phyloP scores from a whole-genome alignment of 352 stramenopile genomes.

The Globisporangium megalacanthum region DNA sequence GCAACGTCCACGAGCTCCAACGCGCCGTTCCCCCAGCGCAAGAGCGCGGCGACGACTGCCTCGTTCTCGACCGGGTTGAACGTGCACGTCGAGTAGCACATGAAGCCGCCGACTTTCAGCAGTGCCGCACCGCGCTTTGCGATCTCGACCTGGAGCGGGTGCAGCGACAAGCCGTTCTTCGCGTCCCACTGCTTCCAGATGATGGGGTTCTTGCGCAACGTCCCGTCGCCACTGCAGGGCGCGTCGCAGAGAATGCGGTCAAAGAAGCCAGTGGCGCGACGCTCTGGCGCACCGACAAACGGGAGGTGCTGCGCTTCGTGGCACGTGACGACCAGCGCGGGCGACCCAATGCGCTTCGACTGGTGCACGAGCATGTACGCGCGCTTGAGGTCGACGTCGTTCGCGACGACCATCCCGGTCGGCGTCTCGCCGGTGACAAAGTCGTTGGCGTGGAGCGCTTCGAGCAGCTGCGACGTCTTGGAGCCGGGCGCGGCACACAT shows the following conservation, averaged over 20 bases:
- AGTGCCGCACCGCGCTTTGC: slow-evolving; percentile 89
- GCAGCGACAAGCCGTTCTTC: slow-evolving; percentile 88
- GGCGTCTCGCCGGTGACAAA: slow-evolving; percentile 69
- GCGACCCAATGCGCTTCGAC: slow-evolving; percentile 94
- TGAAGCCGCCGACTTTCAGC: slow-evolving; percentile 89
- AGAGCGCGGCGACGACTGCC: slow-evolving; percentile 95
- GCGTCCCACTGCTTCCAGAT: slow-evolving; percentile 95
- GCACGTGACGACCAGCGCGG: slow-evolving; percentile 93
- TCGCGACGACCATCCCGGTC: slow-evolving; percentile 93
- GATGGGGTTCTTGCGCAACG: slow-evolving; percentile 96
- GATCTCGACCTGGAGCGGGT: slow-evolving; percentile 95
- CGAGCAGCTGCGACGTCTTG: slow-evolving; percentile 99
- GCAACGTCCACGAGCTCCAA: slow-evolving; percentile 91
- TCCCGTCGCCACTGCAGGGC: slow-evolving; percentile 98
- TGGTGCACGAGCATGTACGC: slow-evolving; percentile 98
- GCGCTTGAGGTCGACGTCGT: slow-evolving; percentile 96
- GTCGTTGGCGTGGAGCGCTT: slow-evolving; percentile 86
- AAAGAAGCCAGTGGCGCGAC: slow-evolving; percentile 84
- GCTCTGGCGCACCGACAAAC: slow-evolving; percentile 68
- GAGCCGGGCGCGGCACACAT: slow-evolving; percentile 98
- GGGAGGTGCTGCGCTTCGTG: slow-evolving; percentile 96
- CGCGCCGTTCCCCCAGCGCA: slow-evolving; percentile 87
- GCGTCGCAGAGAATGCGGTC: slow-evolving; percentile 99
- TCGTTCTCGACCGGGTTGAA: slow-evolving; percentile 99
- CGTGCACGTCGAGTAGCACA: slow-evolving; percentile 97